Base-by-base conservation (phyloP, 1,284 basidiomycete species). In the Ganoderma lucidum region DNA sequence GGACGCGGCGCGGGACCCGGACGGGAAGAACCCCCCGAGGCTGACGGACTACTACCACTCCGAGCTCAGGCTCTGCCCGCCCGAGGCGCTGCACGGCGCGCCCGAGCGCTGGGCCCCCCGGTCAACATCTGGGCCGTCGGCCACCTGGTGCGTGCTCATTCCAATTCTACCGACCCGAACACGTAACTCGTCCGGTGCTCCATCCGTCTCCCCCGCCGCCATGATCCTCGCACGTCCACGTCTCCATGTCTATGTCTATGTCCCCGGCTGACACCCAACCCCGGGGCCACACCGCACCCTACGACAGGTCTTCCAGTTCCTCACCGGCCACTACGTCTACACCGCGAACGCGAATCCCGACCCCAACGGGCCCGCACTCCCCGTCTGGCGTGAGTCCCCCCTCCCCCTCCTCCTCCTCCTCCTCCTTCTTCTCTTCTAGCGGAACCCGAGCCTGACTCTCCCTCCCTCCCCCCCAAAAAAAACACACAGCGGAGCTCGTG, bases 121-220 rank as follows among this genome's bases (percentile, higher is more conserved):
- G 28, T 65, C 56, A 71, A 74, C 60, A 67, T 74, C 41, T 74
- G 72, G 72, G 56, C 69, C 1, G 28, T 74, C 5, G 73, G 73
- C 12, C 70, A 69, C 61, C 44, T 67, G 64, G 73, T 74, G 30
- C 5, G 67, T 51, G 9, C 6, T 35, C 35, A 3, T 6, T 6
- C 35, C 35, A n/a, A n/a, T n/a, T 6, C 35, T 6, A 3, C 35
- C 35, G 3, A 3, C 35, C 35, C 6, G 35, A 6, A 3, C 3
- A 3, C 35, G 35, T 35, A 35, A 3, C 35, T 35, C 35, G 6
- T 42, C 5, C 69, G 37, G n/a, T 1, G 3, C 30, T 35, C 35
- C 6, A 35, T n/a, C 35, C 39, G 9, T 30, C 41, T 1, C 5
- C 2, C 30, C 6, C 35, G 35, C 6, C n/a, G n/a, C n/a, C n/a